These are phyloP conservation scores for Globisporangium barbulae DNA, from an alignment of 352 stramenopile species.

Conservation along the genomic window DNA sequence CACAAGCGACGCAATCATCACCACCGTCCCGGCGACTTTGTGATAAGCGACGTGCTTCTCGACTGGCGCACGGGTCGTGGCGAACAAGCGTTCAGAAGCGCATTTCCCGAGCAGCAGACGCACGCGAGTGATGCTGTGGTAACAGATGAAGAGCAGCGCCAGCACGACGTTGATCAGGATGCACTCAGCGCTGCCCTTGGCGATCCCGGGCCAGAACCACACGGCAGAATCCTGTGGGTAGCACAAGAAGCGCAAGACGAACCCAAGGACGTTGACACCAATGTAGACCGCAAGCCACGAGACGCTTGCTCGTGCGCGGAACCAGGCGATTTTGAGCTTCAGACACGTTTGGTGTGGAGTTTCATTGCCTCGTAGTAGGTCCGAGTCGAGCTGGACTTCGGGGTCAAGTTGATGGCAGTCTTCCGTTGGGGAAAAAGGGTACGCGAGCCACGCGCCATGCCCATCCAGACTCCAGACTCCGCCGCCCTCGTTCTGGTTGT, in stretches of 20 bases:
- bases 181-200: conserved; percentile 42
- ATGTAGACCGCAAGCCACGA: conserved; percentile 31
- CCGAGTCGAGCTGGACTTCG: background rate
- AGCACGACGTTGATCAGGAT: conserved; percentile 34
- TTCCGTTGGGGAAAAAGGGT: background rate
- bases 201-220: conserved; percentile 23
- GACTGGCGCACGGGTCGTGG: conserved; percentile 13
- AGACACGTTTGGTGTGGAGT: background rate
- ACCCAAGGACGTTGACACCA: conserved; percentile 20
- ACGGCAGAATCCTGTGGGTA: conserved; percentile 29
- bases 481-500: background rate
- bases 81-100: background rate
- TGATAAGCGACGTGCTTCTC: conserved; percentile 39
- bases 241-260: conserved; percentile 22
- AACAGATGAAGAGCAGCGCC: conserved; percentile 32
- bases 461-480: background rate
- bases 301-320: conserved; percentile 16
- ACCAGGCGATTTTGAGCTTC: conserved; percentile 11
- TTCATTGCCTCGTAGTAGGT: background rate
- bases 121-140: conserved; percentile 23
- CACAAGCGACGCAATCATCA: conserved; percentile 25
- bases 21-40: conserved; percentile 26
- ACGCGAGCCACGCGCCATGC: background rate
- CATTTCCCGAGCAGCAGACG: conserved; percentile 5
- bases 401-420: background rate